A percentile compares a stretch with the other conserved stretches of the same genome.
These are phyloP conservation scores for Plectosphaerella plurivora DNA, from an alignment of 2,329 filamentous ascomycete genomes.

Conservation along the genomic window DNA sequence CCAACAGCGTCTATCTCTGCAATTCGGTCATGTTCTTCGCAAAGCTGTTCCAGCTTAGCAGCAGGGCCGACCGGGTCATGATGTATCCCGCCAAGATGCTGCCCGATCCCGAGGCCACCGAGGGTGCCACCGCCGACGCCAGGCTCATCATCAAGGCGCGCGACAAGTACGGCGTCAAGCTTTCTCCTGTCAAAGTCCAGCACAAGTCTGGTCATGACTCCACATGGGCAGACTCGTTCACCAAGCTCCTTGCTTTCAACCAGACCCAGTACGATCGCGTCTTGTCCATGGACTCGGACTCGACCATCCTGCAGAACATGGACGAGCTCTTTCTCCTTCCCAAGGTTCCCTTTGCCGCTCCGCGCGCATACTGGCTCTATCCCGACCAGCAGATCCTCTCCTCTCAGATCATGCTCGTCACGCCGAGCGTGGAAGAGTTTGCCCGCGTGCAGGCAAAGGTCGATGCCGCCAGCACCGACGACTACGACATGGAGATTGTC, in stretches of 20 bases:
- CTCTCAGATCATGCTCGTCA: constrained; percentile 57
- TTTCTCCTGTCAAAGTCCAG: constrained; percentile 36
- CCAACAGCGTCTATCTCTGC: constrained; percentile 40
- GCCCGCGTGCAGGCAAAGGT: constrained; percentile 20
- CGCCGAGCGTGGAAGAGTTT: constrained; percentile 52
- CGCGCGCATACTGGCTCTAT: constrained; percentile 65
- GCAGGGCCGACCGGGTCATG: constrained; percentile 38
- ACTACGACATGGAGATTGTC: constrained; percentile 66
- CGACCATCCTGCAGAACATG: constrained; percentile 54
- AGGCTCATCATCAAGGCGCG: constrained; percentile 34
- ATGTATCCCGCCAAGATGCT: constrained; percentile 39
- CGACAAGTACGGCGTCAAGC: constrained; percentile 38
- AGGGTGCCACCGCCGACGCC: constrained; percentile 20
- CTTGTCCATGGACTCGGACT: constrained; percentile 53
- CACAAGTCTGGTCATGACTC: constrained; percentile 28
- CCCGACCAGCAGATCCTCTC: constrained; percentile 50
- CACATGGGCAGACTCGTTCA: constrained; percentile 60
- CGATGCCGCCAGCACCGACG: constrained; percentile 13
- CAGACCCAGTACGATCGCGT: constrained; percentile 53
- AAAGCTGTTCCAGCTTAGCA: constrained; percentile 32
- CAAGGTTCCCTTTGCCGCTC: constrained; percentile 55
- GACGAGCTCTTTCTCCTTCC: constrained; percentile 68
- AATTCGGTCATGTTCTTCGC: constrained; percentile 49
- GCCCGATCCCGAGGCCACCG: constrained; percentile 20
- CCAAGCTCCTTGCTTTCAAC: constrained; percentile 63